Conservation (phyloP, 495 filamentous ascomycete species). For the Xylaria curta region DNA sequence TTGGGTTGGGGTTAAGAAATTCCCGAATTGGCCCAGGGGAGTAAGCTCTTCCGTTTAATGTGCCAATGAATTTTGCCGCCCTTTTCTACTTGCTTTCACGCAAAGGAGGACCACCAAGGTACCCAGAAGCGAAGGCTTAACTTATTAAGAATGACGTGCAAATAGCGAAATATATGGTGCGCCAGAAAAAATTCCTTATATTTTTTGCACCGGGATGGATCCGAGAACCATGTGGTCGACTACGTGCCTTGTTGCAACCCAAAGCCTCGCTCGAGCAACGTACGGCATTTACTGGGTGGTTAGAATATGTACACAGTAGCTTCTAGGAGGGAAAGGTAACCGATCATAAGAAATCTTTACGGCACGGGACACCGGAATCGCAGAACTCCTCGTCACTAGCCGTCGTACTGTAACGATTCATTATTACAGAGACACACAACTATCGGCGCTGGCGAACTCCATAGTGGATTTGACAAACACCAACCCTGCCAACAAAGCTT, state of each 20-base stretch:
- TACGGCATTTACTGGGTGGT: not conserved
- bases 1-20: constrained; percentile 24
- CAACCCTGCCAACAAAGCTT: not conserved
- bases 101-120: constrained; percentile 26
- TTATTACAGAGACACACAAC: not conserved
- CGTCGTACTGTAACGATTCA: not conserved
- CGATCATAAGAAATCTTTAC: not conserved
- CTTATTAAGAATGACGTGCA: constrained; percentile 34
- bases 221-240: not conserved
- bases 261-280: not conserved
- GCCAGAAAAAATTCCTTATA: constrained; percentile 19
- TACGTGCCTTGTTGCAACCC: not conserved
- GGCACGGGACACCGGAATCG: not conserved
- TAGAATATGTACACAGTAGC: not conserved
- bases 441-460: not conserved
- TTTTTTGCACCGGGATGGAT: not conserved
- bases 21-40: constrained; percentile 34
- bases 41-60: constrained; percentile 39
- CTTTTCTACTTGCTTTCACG: constrained; percentile 29
- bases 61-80: constrained; percentile 40
- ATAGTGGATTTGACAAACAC: not conserved
- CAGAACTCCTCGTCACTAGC: not conserved
- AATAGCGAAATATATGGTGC: constrained; percentile 36
- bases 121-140: constrained; percentile 27
- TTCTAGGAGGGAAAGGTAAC: not conserved